Percentiles rank a stretch among this genome's conserved stretches.
phyloP scores from a whole-genome alignment of 257 asterid species.

The Solanum neorickii region DNA sequence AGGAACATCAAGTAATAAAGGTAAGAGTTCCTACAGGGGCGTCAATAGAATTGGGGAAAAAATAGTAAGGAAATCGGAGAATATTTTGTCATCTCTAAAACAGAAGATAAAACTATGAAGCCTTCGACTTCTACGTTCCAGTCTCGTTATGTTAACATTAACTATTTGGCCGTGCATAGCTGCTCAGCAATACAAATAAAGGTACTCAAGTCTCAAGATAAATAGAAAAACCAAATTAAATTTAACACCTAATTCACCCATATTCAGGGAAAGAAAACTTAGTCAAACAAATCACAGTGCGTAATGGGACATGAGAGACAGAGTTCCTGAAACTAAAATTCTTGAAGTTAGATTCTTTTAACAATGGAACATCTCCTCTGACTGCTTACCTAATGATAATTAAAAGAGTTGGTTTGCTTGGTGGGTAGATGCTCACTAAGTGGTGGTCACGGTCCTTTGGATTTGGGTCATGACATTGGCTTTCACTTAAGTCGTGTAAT shows the following conservation, averaged over 20 bases:
- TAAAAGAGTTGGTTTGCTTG: not conserved
- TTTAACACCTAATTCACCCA: no score
- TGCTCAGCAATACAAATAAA: not conserved
- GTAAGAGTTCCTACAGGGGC: not conserved
- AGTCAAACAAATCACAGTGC: not conserved
- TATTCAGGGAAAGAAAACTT: no score
- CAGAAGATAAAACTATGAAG: not conserved
- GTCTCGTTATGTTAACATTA: not conserved
- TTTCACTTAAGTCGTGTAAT: not conserved
- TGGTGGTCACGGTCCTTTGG: not conserved
- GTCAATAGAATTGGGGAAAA: not conserved
- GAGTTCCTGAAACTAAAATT: not conserved
- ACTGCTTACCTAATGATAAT: not conserved
- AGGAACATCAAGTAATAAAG: not conserved
- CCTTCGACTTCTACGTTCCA: not conserved
- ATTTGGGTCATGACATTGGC: not conserved
- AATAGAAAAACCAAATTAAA: not conserved
- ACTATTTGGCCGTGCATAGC: not conserved
- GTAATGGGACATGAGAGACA: not conserved
- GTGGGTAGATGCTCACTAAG: not conserved
- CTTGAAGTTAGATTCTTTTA: not conserved
- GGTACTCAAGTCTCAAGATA: not conserved
- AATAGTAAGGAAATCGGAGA: not conserved
- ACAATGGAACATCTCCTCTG: not conserved
- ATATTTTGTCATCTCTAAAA: not conserved